phyloP scores from a whole-genome alignment of 2,329 filamentous ascomycete species.

The Paecilomyces sp. region DNA sequence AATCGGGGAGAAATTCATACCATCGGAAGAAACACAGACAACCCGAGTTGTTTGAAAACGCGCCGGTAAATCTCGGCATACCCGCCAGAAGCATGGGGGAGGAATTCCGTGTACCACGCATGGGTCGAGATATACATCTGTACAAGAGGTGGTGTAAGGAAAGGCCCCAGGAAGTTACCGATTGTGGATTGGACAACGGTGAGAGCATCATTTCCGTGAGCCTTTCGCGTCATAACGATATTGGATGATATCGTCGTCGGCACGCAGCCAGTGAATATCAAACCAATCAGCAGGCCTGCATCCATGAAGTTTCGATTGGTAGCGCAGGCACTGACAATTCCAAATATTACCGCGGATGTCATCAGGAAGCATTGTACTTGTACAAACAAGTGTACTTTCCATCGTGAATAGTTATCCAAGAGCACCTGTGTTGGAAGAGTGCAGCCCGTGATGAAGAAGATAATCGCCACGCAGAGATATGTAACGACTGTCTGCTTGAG shows the following conservation, averaged over 20 bases:
- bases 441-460: constrained; percentile 60
- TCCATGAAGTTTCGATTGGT: constrained; percentile 46
- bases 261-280: constrained; percentile 54
- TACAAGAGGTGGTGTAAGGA: constrained; percentile 55
- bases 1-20: constrained; percentile 4
- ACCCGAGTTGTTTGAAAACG: constrained; percentile 57
- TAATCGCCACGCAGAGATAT: constrained; percentile 57
- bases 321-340: constrained; percentile 40
- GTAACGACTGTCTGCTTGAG: constrained; percentile 42
- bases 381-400: constrained; percentile 57
- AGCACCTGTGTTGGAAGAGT: constrained; percentile 55
- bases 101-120: constrained; percentile 44
- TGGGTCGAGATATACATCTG: constrained; percentile 52
- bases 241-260: constrained; percentile 62
- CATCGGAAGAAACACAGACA: constrained; percentile 57
- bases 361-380: constrained; percentile 58
- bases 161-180: constrained; percentile 57
- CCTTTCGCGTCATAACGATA: constrained; percentile 58
- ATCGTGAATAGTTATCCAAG: constrained; percentile 50
- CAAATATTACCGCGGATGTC: constrained; percentile 53
- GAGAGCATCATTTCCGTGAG: constrained; percentile 55
- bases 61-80: constrained; percentile 53
- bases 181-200: constrained; percentile 58
- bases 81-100: constrained; percentile 44
- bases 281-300: constrained; percentile 53